Percentiles rank a stretch among this genome's conserved stretches.
These are phyloP conservation scores for Cenchrus fungigraminus DNA, from an alignment of 176 grass and related monocot genomes.

Conservation along the genomic window DNA sequence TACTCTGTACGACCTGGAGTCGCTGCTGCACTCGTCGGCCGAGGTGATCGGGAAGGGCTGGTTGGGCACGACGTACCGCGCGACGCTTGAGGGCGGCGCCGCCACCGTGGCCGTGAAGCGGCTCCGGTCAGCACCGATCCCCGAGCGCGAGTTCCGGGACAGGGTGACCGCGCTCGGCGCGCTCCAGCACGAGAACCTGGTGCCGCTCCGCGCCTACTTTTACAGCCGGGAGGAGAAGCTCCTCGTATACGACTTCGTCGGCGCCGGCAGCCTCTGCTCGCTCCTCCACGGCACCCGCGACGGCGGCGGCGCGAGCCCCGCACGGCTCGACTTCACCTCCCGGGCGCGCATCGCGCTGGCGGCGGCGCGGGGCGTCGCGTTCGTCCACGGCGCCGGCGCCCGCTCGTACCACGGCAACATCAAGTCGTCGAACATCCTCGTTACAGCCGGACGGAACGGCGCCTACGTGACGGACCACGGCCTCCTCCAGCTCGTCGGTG, in stretches of 20 bases:
- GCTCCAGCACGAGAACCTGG: conserved; percentile 63
- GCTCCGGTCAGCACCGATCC: conserved; percentile 57
- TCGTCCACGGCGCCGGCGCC: conserved; percentile 61
- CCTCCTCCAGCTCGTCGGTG: conserved; percentile 43
- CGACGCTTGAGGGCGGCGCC: conserved; percentile 69
- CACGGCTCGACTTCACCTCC: conserved; percentile 50
- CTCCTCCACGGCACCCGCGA: conserved; percentile 58
- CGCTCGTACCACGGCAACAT: conserved; percentile 78
- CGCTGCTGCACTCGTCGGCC: conserved; percentile 74
- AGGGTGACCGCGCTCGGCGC: conserved; percentile 47
- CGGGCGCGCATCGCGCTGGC: conserved; percentile 62
- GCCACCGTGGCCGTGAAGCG: conserved; percentile 66
- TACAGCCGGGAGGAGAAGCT: conserved; percentile 87
- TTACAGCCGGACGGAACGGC: conserved; percentile 32
- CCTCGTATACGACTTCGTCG: conserved; percentile 70
- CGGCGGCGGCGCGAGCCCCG: conserved; percentile 35
- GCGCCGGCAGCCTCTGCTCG: conserved; percentile 58
- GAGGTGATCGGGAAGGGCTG: conserved; percentile 87
- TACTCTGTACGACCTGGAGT: conserved; percentile 68
- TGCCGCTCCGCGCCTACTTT: conserved; percentile 72
- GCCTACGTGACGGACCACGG: conserved; percentile 69
- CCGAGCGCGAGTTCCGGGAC: conserved; percentile 70
- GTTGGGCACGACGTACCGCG: conserved; percentile 82
- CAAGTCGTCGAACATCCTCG: conserved; percentile 82
- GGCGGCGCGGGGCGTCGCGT: conserved; percentile 66